phyloP scores from a whole-genome alignment of 2,329 filamentous ascomycete species.

The Pseudogymnoascus sp. region DNA sequence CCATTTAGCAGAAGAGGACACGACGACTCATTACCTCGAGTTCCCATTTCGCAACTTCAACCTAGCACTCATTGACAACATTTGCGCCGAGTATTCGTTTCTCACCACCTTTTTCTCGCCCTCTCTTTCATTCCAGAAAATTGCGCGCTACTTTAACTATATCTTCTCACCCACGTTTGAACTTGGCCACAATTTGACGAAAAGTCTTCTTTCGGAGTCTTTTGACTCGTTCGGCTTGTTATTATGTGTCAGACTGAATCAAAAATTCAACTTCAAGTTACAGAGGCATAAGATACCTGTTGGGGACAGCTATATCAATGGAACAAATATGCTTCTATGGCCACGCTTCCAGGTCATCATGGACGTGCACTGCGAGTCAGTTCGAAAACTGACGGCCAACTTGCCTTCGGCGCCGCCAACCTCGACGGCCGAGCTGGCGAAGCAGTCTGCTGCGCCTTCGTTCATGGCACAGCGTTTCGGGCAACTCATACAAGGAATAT shows the following conservation, averaged over 20 bases:
- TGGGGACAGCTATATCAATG: slow-evolving; percentile 87
- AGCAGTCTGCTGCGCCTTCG: slow-evolving; percentile 74
- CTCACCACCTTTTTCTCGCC: slow-evolving; percentile 83
- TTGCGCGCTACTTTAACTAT: slow-evolving; percentile 75
- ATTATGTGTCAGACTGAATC: slow-evolving; percentile 86
- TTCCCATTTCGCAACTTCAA: slow-evolving; percentile 91
- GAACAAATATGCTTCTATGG: slow-evolving; percentile 92
- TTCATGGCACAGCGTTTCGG: slow-evolving; percentile 92
- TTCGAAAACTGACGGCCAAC: slow-evolving; percentile 53
- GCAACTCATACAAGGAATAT: slow-evolving; percentile 78
- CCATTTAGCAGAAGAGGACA: slow-evolving; percentile 85
- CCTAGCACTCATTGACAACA: slow-evolving; percentile 85
- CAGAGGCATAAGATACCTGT: slow-evolving; percentile 86
- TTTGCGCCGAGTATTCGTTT: slow-evolving; percentile 90
- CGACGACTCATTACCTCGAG: slow-evolving; percentile 78
- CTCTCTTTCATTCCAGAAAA: slow-evolving; percentile 62
- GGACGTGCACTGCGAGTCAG: slow-evolving; percentile 83
- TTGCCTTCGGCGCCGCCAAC: slow-evolving; percentile 38
- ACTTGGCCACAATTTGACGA: slow-evolving; percentile 71
- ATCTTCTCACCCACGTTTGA: slow-evolving; percentile 86
- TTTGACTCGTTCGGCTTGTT: slow-evolving; percentile 81
- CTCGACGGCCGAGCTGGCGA: slow-evolving; percentile 44
- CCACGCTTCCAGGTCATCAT: slow-evolving; percentile 90
- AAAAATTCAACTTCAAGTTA: slow-evolving; percentile 87
- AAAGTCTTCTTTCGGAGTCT: slow-evolving; percentile 64